Base-by-base conservation (phyloP, 805 yeast species). In the Yarrowia hollandica region DNA sequence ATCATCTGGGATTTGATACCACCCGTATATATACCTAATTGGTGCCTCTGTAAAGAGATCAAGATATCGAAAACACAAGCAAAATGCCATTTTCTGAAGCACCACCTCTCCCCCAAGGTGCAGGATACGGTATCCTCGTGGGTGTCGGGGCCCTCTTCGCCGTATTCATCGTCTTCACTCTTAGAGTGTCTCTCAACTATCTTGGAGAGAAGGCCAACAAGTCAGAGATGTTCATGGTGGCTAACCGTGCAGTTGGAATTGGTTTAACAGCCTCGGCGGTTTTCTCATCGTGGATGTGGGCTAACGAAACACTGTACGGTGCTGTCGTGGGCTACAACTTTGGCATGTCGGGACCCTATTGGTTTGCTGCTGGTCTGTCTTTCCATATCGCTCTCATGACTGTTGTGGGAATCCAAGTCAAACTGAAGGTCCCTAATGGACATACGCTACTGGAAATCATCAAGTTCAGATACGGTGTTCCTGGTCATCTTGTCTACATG, bases 371-470 rank as follows among this genome's bases (percentile, higher is more conserved):
- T 6, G 96, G 94, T 68, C 90, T 91, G 6, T 79, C 86, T 60
- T 83, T 84, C 64, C 95, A 88, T 69, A 84, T 87, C 63, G 82
- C 86, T 18, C 73, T 87, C 35, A 87, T 88, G 71, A 85, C 90
- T 1, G 82, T 85, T 59, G 71, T 86, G 60, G 94, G 91, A 15
- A 86, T 88, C 62, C 85, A 85, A 68, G 86, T 86, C 22, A 88
- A 88, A 70, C 85, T 83, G 68, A 78, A 81, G 60, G 92, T 92
- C 15, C 95, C 95, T 12, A 82, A 81, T 60, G 89, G 90, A 2
- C 96, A 88, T 72, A 86, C 95, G 2, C 86, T 84, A 68, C 74
- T 86, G 66, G 96, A 88, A 72, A 83, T 88, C 61, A 77, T 88
- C 64, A 81, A 79, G 65, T 81, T 81, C 1, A 77, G 96, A 65